phyloP scores from a whole-genome alignment of 1,139 yeast species.

The Pichia sp. region DNA sequence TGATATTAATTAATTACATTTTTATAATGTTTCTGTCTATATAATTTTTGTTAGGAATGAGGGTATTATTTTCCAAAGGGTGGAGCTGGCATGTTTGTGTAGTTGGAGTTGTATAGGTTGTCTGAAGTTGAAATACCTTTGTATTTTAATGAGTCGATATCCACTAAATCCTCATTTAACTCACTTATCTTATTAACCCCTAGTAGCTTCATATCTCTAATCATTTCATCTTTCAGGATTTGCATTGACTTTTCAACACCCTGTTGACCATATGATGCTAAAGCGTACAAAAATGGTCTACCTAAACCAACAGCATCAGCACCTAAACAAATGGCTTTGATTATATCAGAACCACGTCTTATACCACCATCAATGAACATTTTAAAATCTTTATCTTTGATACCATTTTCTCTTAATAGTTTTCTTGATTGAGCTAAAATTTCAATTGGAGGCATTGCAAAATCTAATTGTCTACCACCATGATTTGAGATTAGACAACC shows the following conservation, averaged over 20 bases:
- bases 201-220: slow-evolving; percentile 50
- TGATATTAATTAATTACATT: not conserved
- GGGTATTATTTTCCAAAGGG: slow-evolving; percentile 3
- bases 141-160: slow-evolving; percentile 33
- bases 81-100: slow-evolving; percentile 21
- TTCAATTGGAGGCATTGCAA: slow-evolving; percentile 61
- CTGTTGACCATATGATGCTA: slow-evolving; percentile 63
- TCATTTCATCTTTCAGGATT: slow-evolving; percentile 46
- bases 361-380: slow-evolving; percentile 59
- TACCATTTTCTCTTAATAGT: slow-evolving; percentile 39
- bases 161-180: slow-evolving; percentile 44
- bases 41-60: no score
- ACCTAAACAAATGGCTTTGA: slow-evolving; percentile 63
- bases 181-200: slow-evolving; percentile 45
- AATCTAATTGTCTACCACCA: slow-evolving; percentile 72
- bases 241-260: slow-evolving; percentile 56
- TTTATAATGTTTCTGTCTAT: not conserved
- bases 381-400: slow-evolving; percentile 39
- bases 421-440: slow-evolving; percentile 61
- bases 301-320: slow-evolving; percentile 72
- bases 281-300: slow-evolving; percentile 64
- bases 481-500: slow-evolving; percentile 65
- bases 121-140: slow-evolving; percentile 39
- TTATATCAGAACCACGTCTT: slow-evolving; percentile 60
- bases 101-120: slow-evolving; percentile 32